Base-by-base conservation (phyloP, 345 rosid species). In the Eucalyptus decipiens region DNA sequence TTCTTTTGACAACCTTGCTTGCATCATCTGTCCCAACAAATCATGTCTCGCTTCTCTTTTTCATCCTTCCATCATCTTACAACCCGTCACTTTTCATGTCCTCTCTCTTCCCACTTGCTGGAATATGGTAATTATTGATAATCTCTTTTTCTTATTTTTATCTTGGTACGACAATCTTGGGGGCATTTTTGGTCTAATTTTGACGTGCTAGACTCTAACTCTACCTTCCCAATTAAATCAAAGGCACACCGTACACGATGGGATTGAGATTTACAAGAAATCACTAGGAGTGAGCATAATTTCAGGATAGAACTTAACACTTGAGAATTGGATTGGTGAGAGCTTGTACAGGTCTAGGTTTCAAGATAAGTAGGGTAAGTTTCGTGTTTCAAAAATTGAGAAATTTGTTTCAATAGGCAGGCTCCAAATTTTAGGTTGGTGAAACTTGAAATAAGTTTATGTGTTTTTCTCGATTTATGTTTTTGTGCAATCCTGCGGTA, bases 401-500 rank as follows among this genome's bases (percentile, higher is more conserved):
- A 52, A 19, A 52, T 2, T 19, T 19, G 0, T 18, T 52, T 52
- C 0, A 52, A 52, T 52, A 0, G 9, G 4, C 0, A 19, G 1
- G 21, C 7, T 18, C 4, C 23, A 52, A 52, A 52, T 18, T 52
- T 1, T 52, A 52, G 0, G 9, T 7, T 52, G 9, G 4, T 52
- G 4, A 8, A 52, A 52, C 56, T 18, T 52, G 10, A 2, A 52
- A 52, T 51, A 51, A 51, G 23, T 7, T 51, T 18, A 7, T 6
- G 1, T 51, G 9, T 18, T 52, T 52, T 3, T 52, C 4, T 52
- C 8, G 2, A 52, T 52, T 4, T 19, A 19, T 52, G 2, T 52
- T 8, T 52, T 52, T 1, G 24, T 3, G 9, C 4, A 52, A 3
- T 18, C 4, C 0, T 19, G 0, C 2, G 0, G 3, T 19, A 52